Evolutionary conservation across 139 green algal species (phyloP), one percentile per base, ranked within the genome.

Genomic region (Ostreobium quekettii): DNA sequence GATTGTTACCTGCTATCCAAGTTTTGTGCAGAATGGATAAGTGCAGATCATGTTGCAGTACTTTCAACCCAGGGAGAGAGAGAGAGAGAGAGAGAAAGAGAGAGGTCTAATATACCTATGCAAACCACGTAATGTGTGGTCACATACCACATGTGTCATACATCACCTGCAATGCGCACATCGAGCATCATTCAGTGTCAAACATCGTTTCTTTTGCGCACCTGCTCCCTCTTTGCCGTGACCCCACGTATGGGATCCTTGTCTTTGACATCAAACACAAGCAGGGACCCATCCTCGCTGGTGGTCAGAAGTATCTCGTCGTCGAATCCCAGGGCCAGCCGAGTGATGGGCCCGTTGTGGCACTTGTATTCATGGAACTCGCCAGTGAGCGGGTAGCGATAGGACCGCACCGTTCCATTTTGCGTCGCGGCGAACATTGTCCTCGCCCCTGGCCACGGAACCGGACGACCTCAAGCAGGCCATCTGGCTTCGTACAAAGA

Each of bases 391-490:
- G 90, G 87, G 59, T 83, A 84, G 67, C 86, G 87, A 87, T 96
- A 97, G 7, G 79, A 80, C 2, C 91, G 75, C 62, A 97, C 64
- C 1, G 65, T 69, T 5, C 91, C 91, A 0, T 33, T 78, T 28
- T 91, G 79, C 1, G 82, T 92, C 7, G 76, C 86, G 0, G 88
- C 86, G 76, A 95, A 94, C 70, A 97, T 68, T n/a, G 72, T 63
- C 22, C 77, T 75, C 5, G 76, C 80, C 0, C 74, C 70, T 62
- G n/a, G 15, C 42, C 11, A 19, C 15, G 42, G 19, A 53, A 53
- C 11, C 63, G 76, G 73, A 19, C 42, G 19, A 53, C 11, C 19
- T 53, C 42, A 53, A 19, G 19, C 15, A 11, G 11, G 15, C 19
- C 42, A 11, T 26, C 42, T 53, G 11, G 11, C 42, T 26, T 53